A percentile compares a stretch with the other conserved stretches of the same genome.
These are phyloP conservation scores for Hyphopichia buzzinii DNA, from an alignment of 1,139 yeast species.

Conservation along the genomic window DNA sequence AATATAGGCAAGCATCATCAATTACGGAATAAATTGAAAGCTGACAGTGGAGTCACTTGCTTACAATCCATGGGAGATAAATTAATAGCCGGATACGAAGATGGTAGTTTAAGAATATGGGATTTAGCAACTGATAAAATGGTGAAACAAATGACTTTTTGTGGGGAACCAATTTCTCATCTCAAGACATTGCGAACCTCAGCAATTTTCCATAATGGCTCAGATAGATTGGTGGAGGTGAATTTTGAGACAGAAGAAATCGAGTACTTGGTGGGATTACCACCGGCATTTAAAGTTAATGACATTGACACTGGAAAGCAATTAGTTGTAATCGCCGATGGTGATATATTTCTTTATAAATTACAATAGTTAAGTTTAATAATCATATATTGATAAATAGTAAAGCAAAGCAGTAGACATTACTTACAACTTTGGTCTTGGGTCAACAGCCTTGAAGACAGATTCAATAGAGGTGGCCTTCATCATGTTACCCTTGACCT, in stretches of 20 bases:
- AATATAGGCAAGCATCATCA: slow-evolving; percentile 20
- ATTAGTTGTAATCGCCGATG: slow-evolving; percentile 11
- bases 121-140: slow-evolving; percentile 3
- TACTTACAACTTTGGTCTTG: slow-evolving; percentile 46
- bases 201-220: slow-evolving; percentile 19
- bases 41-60: slow-evolving; percentile 11
- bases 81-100: slow-evolving; percentile 22
- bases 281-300: slow-evolving; percentile 18
- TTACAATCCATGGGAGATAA: slow-evolving; percentile 11
- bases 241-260: slow-evolving; percentile 8
- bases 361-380: background rate
- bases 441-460: slow-evolving; percentile 66
- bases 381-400: background rate
- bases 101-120: slow-evolving; percentile 19
- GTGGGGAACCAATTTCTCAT: slow-evolving; percentile 1
- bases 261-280: slow-evolving; percentile 21
- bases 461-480: slow-evolving; percentile 79
- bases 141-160: background rate
- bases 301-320: slow-evolving; percentile 7
- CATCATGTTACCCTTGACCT: slow-evolving; percentile 87
- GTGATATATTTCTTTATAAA: background rate
- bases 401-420: background rate
- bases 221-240: slow-evolving; percentile 17
- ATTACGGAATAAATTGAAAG: background rate
- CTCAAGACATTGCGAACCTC: background rate